phyloP scores from a whole-genome alignment of 192 early-diverging fungal genomes.

The Bifiguratus adelaidae region DNA sequence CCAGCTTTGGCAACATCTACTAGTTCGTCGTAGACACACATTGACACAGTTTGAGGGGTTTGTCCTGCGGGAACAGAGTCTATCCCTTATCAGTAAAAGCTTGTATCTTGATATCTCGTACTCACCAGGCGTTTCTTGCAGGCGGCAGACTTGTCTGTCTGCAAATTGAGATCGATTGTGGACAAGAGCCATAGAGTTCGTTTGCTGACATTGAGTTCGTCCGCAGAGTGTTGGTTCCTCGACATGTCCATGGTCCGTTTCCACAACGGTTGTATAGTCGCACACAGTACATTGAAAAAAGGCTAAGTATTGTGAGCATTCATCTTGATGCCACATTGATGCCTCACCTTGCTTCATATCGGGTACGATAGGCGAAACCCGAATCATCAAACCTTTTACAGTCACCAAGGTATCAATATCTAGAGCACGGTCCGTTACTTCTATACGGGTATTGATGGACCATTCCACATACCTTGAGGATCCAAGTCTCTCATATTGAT shows the following conservation, averaged over 20 bases:
- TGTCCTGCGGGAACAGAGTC: conserved; percentile 93
- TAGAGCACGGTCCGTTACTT: conserved; percentile 1
- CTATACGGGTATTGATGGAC: background rate
- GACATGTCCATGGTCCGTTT: conserved; percentile 82
- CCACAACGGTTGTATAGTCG: conserved; percentile 68
- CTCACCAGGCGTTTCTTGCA: conserved; percentile 91
- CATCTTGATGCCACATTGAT: background rate
- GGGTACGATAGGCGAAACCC: conserved; percentile 85
- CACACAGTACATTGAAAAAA: conserved; percentile 92
- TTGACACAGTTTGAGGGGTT: conserved; percentile 92
- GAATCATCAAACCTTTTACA: conserved; percentile 89
- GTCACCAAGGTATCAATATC: conserved; percentile 97
- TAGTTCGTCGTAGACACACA: conserved; percentile 88
- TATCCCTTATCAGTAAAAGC: conserved; percentile 5
- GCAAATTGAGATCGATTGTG: conserved; percentile 93
- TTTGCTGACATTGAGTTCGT: conserved; percentile 61
- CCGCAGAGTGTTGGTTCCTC: conserved; percentile 77
- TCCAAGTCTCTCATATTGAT: conserved; percentile 92
- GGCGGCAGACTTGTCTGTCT: conserved; percentile 85
- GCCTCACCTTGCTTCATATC: conserved; percentile 72
- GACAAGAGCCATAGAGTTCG: conserved; percentile 78
- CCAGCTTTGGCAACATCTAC: conserved; percentile 90
- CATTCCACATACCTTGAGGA: conserved; percentile 46
- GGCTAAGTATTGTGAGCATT: conserved; percentile 21
- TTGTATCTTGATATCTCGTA: background rate